phyloP scores from a whole-genome alignment of 2,329 filamentous ascomycete genomes.

The Apiospora rasikravindrae region DNA sequence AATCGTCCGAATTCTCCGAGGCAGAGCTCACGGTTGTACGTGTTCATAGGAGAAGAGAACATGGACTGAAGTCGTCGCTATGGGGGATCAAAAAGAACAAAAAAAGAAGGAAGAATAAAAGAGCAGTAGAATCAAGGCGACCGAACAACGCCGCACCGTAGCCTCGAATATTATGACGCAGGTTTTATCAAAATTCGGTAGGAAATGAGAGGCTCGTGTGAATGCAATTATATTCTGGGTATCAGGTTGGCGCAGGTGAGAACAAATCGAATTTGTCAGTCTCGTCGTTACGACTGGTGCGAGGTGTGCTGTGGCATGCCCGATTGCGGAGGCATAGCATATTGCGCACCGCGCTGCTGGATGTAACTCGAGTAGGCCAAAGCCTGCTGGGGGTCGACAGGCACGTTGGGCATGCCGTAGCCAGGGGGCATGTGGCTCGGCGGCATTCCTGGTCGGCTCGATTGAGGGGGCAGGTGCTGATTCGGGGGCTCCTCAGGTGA shows the following conservation, averaged over 20 bases:
- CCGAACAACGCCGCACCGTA: constrained; percentile 50
- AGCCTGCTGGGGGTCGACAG: constrained; percentile 77
- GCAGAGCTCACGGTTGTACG: constrained; percentile 8
- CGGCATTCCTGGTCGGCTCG: constrained; percentile 68
- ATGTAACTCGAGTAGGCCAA: constrained; percentile 86
- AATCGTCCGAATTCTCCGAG: background rate
- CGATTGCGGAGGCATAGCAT: constrained; percentile 77
- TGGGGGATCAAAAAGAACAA: constrained; percentile 25
- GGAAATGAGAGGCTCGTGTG: constrained; percentile 44
- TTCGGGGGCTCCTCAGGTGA: constrained; percentile 88
- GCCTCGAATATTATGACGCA: constrained; percentile 45
- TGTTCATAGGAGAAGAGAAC: constrained; percentile 28
- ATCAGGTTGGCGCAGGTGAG: constrained; percentile 48
- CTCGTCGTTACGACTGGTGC: constrained; percentile 67
- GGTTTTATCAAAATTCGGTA: constrained; percentile 35
- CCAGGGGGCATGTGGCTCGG: constrained; percentile 67
- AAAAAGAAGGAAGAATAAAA: constrained; percentile 26
- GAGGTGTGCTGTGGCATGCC: constrained; percentile 84
- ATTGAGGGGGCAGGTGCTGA: constrained; percentile 73
- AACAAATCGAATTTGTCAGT: constrained; percentile 36
- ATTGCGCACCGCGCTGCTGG: constrained; percentile 73
- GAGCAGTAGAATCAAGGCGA: constrained; percentile 36
- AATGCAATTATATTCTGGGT: constrained; percentile 64
- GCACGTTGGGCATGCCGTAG: constrained; percentile 65
- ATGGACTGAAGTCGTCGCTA: constrained; percentile 26